Evolutionary conservation across 352 stramenopile genomes (phyloP).

Genomic region (Elongisporangium undulatum): DNA sequence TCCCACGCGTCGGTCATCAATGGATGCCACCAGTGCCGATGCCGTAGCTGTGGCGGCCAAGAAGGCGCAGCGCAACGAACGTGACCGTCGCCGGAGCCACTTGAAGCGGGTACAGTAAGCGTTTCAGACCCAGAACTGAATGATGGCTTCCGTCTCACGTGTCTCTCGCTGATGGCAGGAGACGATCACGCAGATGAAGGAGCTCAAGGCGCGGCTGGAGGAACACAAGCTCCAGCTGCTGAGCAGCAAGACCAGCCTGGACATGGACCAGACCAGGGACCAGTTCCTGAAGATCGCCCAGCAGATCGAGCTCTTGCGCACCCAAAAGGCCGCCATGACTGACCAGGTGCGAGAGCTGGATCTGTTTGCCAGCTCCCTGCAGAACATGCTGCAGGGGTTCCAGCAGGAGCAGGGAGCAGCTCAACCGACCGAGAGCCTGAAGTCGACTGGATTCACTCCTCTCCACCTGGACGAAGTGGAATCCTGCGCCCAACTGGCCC

Average conservation of each 20-base stretch:
- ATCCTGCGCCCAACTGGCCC: slow-evolving; percentile 17
- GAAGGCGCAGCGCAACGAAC: slow-evolving; percentile 48
- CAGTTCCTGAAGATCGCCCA: slow-evolving; percentile 39
- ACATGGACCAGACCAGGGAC: slow-evolving; percentile 12
- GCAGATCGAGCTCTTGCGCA: slow-evolving; percentile 40
- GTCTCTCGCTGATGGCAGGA: slow-evolving; percentile 13
- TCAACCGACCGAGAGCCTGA: slow-evolving; percentile 7
- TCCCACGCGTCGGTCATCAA: slow-evolving; percentile 27
- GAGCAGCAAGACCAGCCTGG: slow-evolving; percentile 1
- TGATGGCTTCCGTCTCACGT: neutral
- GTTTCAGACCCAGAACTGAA: neutral
- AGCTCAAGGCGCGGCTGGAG: slow-evolving; percentile 38
- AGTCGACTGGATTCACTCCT: slow-evolving; percentile 26
- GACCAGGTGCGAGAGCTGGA: slow-evolving; percentile 37
- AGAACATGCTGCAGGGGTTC: slow-evolving; percentile 53
- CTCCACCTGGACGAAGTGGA: slow-evolving; percentile 28
- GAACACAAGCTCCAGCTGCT: slow-evolving; percentile 34
- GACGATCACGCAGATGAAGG: slow-evolving; percentile 49
- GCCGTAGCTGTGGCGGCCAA: slow-evolving; percentile 6
- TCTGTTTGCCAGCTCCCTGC: slow-evolving; percentile 39
- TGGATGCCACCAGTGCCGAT: slow-evolving; percentile 6
- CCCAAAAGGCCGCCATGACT: slow-evolving; percentile 37
- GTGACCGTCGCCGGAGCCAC: slow-evolving; percentile 47
- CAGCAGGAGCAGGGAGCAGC: slow-evolving; percentile 1
- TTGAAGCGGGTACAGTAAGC: slow-evolving; percentile 38